Conservation (phyloP, 2,329 filamentous ascomycete genomes). For the Talaromyces piceae region DNA sequence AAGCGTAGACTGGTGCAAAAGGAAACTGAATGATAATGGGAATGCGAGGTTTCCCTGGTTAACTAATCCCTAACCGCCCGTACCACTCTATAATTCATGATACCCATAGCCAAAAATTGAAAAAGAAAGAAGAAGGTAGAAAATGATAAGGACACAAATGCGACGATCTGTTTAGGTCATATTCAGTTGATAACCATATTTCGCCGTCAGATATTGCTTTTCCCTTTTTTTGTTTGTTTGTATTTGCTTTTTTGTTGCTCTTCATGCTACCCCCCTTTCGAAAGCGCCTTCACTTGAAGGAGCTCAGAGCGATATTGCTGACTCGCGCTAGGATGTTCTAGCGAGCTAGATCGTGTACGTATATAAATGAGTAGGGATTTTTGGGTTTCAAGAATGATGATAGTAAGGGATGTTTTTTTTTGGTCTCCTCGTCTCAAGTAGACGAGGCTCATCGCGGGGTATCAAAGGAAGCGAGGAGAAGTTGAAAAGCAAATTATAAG, state of each 20-base stretch:
- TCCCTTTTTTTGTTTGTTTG: slow-evolving; percentile 1
- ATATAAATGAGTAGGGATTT: not conserved
- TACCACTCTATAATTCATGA: slow-evolving; percentile 14
- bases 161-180: not conserved
- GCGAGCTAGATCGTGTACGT: not conserved
- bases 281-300: slow-evolving; percentile 1
- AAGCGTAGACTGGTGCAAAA: slow-evolving; percentile 6
- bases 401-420: slow-evolving; percentile 1
- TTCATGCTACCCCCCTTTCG: not conserved
- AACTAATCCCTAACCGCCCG: slow-evolving; percentile 12
- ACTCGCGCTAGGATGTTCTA: not conserved
- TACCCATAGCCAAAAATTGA: slow-evolving; percentile 8
- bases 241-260: not conserved
- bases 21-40: slow-evolving; percentile 3
- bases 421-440: slow-evolving; percentile 6
- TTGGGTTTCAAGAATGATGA: not conserved
- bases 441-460: slow-evolving; percentile 11
- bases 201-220: slow-evolving; percentile 2
- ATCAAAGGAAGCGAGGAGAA: slow-evolving; percentile 17
- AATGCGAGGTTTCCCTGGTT: slow-evolving; percentile 3
- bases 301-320: not conserved
- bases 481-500: slow-evolving; percentile 15
- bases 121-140: slow-evolving; percentile 4
- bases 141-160: slow-evolving; percentile 6
- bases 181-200: not conserved